Conservation (phyloP, 495 filamentous ascomycete species). For the Melanomma pulvis-pyrius region DNA sequence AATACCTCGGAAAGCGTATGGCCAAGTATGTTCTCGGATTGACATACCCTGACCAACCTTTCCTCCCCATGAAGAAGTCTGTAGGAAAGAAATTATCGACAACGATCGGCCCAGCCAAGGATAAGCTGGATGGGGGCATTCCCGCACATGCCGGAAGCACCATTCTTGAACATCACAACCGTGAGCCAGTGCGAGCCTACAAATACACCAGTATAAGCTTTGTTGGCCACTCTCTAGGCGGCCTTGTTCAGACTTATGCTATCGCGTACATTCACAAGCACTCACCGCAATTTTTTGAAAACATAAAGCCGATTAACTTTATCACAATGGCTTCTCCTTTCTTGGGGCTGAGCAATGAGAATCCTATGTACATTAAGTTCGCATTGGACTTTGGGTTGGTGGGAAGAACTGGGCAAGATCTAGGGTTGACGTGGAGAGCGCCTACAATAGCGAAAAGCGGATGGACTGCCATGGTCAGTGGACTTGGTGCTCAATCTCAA, state of each 20-base stretch:
- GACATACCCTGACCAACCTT: slow-evolving; percentile 91
- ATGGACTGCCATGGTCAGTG: slow-evolving; percentile 83
- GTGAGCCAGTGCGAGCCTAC: slow-evolving; percentile 63
- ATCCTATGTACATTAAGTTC: slow-evolving; percentile 95
- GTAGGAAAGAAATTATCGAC: slow-evolving; percentile 40
- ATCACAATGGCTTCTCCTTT: slow-evolving; percentile 89
- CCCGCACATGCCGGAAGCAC: slow-evolving; percentile 59
- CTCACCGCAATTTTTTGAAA: slow-evolving; percentile 85
- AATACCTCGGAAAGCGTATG: slow-evolving; percentile 91
- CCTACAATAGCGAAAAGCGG: slow-evolving; percentile 81
- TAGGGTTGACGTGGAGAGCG: slow-evolving; percentile 91
- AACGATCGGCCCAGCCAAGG: slow-evolving; percentile 37
- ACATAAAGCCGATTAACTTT: slow-evolving; percentile 89
- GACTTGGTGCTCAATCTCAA: slow-evolving; percentile 64
- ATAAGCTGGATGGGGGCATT: slow-evolving; percentile 35
- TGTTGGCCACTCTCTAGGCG: slow-evolving; percentile 89
- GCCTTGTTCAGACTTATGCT: slow-evolving; percentile 89
- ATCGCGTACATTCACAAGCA: slow-evolving; percentile 98
- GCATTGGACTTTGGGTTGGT: slow-evolving; percentile 95
- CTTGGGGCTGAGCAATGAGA: slow-evolving; percentile 93
- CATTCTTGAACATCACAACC: slow-evolving; percentile 49
- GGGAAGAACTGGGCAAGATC: slow-evolving; percentile 89
- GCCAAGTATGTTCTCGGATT: slow-evolving; percentile 87
- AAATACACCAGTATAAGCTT: slow-evolving; percentile 95
- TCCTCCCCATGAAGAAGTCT: slow-evolving; percentile 67